Conservation (phyloP, 2,329 filamentous ascomycete genomes). For the Fusarium buxicola region DNA sequence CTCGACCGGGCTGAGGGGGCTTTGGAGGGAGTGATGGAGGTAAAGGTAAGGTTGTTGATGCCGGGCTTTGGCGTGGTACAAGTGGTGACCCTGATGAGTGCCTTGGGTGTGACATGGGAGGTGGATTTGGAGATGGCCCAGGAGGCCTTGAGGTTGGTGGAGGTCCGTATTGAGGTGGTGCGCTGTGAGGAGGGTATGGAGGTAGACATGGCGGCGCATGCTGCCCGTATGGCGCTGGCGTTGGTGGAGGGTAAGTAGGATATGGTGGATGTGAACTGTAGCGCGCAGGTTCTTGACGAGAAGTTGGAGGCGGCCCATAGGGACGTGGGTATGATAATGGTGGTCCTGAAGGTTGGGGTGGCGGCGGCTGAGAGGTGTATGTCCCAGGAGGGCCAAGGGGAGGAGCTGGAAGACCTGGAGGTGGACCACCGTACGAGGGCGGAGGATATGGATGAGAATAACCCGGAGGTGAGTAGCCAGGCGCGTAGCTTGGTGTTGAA, state of each 20-base stretch:
- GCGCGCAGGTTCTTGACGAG: conserved; percentile 28
- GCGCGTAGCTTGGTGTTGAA: conserved; percentile 39
- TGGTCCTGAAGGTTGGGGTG: conserved; percentile 28
- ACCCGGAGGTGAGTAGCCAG: conserved; percentile 43
- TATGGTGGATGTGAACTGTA: conserved; percentile 39
- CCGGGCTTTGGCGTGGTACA: conserved; percentile 29
- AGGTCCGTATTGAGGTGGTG: conserved; percentile 34
- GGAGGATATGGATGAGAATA: conserved; percentile 45
- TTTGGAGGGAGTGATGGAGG: conserved; percentile 50
- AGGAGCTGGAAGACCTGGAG: conserved; percentile 41
- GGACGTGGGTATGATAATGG: conserved; percentile 37
- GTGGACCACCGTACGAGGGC: conserved; percentile 34
- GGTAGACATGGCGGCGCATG: conserved; percentile 37
- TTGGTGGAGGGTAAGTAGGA: conserved; percentile 36
- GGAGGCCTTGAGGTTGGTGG: conserved; percentile 28
- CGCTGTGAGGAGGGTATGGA: conserved; percentile 35
- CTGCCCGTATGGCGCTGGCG: conserved; percentile 33
- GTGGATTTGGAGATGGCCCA: conserved; percentile 28
- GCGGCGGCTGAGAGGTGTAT: conserved; percentile 27
- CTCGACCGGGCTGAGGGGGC: conserved; percentile 44
- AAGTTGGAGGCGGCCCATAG: conserved; percentile 37
- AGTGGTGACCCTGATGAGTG: conserved; percentile 31
- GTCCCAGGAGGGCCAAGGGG: conserved; percentile 34
- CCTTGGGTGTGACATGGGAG: conserved; percentile 24
- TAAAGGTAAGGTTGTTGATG: conserved; percentile 24